Base-by-base conservation (phyloP, 495 filamentous ascomycete genomes). In the Neurospora sp. region DNA sequence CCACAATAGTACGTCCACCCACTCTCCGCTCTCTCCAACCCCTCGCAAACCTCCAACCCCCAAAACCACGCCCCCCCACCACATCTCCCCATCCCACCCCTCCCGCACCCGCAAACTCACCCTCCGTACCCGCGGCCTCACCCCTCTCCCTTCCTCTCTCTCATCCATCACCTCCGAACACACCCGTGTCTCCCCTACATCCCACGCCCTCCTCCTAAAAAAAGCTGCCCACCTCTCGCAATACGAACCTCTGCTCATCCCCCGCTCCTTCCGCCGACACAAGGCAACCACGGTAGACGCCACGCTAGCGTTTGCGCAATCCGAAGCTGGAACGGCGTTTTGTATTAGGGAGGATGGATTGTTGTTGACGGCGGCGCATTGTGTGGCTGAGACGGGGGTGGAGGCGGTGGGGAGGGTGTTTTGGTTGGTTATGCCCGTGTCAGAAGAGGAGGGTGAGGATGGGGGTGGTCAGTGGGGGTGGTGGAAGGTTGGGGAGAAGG, bases 281-380 rank as follows among this genome's bases (percentile, higher is more conserved):
- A 70, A 70, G 40, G 7, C 42, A 23, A 9, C 12, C 2, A 62
- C 72, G 20, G 40, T 74, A 18, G 60, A 77, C n/a, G 79, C 85
- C 0, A 85, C 84, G 0, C 80, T 86, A 31, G 82, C 87, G 37
- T 88, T 86, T 70, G 84, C 82, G 39, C 85, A 85, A 72, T 77
- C 83, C 41, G 82, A 85, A 74, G 86, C 84, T 11, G 84, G 84
- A 37, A 86, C 84, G 5, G 84, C 86, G 4, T 80, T 86, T n/a
- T 86, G 82, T 72, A 83, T 87, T 39, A 76, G 80, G 3, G 42
- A 79, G 39, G 71, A 75, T 14, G 86, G 84, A 16, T 74, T 85
- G 39, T 75, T 87, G 12, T 73, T 87, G 40, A 87, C 84, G 18
- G 85, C 84, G 74, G 78, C 85, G 14, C 85, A 86, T 74, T 87